These are phyloP conservation scores for Bryopsis sp. DNA, from an alignment of 139 green algal genomes.

Conservation along the genomic window DNA sequence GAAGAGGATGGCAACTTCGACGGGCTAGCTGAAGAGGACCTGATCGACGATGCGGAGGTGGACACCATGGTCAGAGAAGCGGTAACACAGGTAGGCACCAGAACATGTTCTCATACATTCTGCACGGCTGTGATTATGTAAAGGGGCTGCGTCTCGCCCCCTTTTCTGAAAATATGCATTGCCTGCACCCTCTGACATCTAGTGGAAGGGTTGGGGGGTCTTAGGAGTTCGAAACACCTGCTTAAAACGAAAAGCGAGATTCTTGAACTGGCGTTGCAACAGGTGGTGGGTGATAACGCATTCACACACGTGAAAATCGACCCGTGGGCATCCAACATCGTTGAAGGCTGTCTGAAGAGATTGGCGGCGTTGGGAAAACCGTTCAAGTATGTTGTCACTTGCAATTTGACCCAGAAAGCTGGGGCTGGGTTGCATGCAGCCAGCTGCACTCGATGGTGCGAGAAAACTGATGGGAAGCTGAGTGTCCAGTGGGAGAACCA, in stretches of 20 bases:
- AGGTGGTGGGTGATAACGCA: constrained; percentile 53
- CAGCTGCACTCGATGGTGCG: constrained; percentile 65
- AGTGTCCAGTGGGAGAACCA: constrained; percentile 77
- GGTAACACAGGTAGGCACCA: constrained; percentile 4
- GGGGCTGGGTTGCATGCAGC: constrained; percentile 68
- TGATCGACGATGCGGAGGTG: constrained; percentile 76
- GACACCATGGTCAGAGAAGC: constrained; percentile 57
- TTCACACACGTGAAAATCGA: constrained; percentile 65
- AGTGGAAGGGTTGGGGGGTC: too few species aligned
- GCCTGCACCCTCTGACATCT: too few species aligned
- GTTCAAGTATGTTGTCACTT: constrained; percentile 72
- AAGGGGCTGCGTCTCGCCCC: too few species aligned
- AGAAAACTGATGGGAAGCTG: constrained; percentile 75
- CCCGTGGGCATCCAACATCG: constrained; percentile 58
- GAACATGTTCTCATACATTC: constrained; percentile 19
- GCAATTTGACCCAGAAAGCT: constrained; percentile 69
- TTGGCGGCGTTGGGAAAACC: constrained; percentile 65
- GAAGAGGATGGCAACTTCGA: constrained; percentile 33
- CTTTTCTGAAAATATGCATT: too few species aligned
- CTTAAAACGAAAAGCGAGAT: background rate
- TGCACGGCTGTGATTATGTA: background rate
- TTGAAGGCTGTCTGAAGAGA: constrained; percentile 70
- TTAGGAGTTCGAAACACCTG: background rate
- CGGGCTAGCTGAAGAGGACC: constrained; percentile 61
- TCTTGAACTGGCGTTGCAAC: too few species aligned